A percentile compares a stretch with the other conserved stretches of the same genome.
These are phyloP conservation scores for Wallemia ichthyophaga DNA, from an alignment of 1,284 basidiomycete genomes.

Conservation along the genomic window DNA sequence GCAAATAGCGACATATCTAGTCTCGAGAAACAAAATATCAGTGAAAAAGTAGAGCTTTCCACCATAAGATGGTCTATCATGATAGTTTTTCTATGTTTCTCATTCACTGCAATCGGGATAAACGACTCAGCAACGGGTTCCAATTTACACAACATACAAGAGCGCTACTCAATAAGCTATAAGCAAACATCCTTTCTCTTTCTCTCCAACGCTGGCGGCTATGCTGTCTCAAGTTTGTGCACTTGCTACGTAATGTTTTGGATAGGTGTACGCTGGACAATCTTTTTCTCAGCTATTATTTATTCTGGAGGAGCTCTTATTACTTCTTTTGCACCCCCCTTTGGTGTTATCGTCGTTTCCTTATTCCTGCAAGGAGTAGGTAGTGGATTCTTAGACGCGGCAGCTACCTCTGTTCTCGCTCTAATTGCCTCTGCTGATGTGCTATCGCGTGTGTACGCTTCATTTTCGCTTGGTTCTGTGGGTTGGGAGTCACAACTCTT, in stretches of 20 bases:
- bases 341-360: background rate
- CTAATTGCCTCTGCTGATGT: background rate
- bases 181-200: background rate
- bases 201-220: background rate
- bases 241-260: background rate
- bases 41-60: background rate
- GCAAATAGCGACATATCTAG: background rate
- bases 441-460: background rate
- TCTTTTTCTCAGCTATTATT: background rate
- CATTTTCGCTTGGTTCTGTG: background rate
- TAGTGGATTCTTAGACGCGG: background rate
- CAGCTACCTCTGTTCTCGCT: background rate
- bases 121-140: background rate
- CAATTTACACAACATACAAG: background rate
- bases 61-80: background rate
- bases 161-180: background rate
- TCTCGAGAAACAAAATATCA: too few species aligned
- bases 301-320: background rate
- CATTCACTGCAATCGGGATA: background rate
- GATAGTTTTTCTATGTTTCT: background rate
- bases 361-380: background rate
- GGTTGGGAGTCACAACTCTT: too few species aligned
- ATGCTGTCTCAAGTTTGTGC: background rate
- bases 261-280: background rate
- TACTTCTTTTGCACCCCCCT: background rate